These are phyloP conservation scores for Clonostachys rosea DNA, from an alignment of 2,329 filamentous ascomycete genomes.

Conservation along the genomic window DNA sequence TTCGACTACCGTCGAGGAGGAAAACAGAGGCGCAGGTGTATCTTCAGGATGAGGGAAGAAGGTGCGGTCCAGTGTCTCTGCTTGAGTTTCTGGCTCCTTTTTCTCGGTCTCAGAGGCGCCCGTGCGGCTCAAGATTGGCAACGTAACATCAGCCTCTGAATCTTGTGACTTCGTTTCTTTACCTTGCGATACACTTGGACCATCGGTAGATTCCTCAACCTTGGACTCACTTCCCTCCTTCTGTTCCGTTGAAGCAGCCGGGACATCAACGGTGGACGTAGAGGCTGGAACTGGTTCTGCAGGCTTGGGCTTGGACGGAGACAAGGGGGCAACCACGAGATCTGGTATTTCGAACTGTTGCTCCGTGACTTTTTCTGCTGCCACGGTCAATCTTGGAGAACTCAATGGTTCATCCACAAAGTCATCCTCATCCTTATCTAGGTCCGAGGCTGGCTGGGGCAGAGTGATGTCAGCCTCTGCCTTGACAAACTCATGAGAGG, in stretches of 20 bases:
- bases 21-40: conserved; percentile 59
- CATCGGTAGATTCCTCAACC: background rate
- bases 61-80: conserved; percentile 7
- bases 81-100: too few species aligned
- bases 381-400: conserved; percentile 60
- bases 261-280: background rate
- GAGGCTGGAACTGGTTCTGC: conserved; percentile 9
- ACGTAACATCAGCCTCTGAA: conserved; percentile 1
- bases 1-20: conserved; percentile 19
- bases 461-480: conserved; percentile 45
- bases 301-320: conserved; percentile 36
- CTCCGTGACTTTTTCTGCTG: conserved; percentile 49
- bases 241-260: background rate
- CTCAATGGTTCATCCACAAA: conserved; percentile 76
- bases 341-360: conserved; percentile 50
- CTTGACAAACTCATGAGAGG: conserved; percentile 64
- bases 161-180: background rate
- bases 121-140: background rate
- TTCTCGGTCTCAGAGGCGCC: conserved; percentile 1
- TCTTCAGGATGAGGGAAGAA: conserved; percentile 60
- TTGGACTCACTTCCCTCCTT: background rate
- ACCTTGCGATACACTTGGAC: background rate
- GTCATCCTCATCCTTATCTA: conserved; percentile 60
- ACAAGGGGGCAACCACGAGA: conserved; percentile 52
- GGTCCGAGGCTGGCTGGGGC: conserved; percentile 17